Evolutionary conservation across 768 basidiomycete genomes (phyloP), one percentile per base, ranked within the genome.

Genomic region (Boletus vinaceobasis): DNA sequence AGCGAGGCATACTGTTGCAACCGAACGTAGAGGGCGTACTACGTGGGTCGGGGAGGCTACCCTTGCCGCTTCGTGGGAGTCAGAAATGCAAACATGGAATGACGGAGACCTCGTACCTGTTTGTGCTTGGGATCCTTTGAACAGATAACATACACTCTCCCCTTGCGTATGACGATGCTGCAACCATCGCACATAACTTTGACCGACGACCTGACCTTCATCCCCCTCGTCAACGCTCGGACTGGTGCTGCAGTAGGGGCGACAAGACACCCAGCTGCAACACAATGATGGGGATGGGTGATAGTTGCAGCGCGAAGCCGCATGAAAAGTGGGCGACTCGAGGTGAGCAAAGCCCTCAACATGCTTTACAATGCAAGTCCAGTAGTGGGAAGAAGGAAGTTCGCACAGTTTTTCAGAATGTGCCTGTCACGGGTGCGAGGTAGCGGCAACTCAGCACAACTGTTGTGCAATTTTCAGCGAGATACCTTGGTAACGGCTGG

Each of bases 121-220:
- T 98, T 98, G 70, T 98, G 96, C 70, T 96, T 98, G 3, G 95
- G 91, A 63, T 98, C 93, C 69, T 90, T 92, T 17, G 85, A 85
- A 72, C 96, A 98, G 26, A 97, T 82, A 42, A 98, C 85, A 73
- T 95, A 97, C 35, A 98, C 82, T 63, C 88, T 84, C 43, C 94
- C 94, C 71, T 97, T 93, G 64, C 95, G 77, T 72, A 80, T 82
- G 35, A 98, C 96, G 45, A 96, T 75, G 60, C 78, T 85, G 74
- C 96, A 99, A 13, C 93, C 92, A 57, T 94, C 93, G 72, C 96
- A 99, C 84, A 96, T 90, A 50, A 84, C 74, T 76, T 95, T 97
- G 62, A 98, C 91, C 4, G 92, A 92, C 23, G 91, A 88, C 59
- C 96, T 85, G 55, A 98, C 94, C 78, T 99, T 99, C 90, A 97